Base-by-base conservation (phyloP, 2,329 filamentous ascomycete genomes). In the Cladobotryum mycophilum region DNA sequence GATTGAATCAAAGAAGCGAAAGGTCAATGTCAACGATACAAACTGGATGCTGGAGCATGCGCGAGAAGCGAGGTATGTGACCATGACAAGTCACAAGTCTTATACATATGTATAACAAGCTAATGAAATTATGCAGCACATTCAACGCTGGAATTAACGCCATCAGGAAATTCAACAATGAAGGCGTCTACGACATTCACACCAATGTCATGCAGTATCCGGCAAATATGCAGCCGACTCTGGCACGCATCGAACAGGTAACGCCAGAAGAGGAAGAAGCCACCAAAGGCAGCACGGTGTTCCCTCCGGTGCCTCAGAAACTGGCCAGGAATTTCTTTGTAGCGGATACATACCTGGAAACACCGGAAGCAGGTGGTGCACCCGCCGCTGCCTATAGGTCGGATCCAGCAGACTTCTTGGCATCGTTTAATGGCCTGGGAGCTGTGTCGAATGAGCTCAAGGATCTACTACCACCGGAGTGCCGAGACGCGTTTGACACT, bases 21-120 rank as follows among this genome's bases (percentile, higher is more conserved):
- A 86, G 60, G 86, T 95, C 37, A 86, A 90, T 53, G 86, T 97
- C 53, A 97, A 91, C 48, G 89, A 95, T 60, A 83, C 86, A 51
- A 99, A 97, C 67, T 99, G 93, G 93, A 93, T 95, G 80, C 76
- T 93, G 51, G 90, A 97, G 71, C 93, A 99, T 70, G 90, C 91
- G 25, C 82, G 88, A 46, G 89, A 92, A 66, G 89, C 92, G 50
- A 92, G 87, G 90, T 95, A 77, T 45, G 64, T 59, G 12, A 9
- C n/a, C 14, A 20, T 20, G 20, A 20, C 47, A 46, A 11, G 13
- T 22, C 18, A 14, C n/a, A 41, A 25, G 37, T 33, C 58, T n/a
- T n/a, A n/a, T n/a, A n/a, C n/a, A n/a, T n/a, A n/a, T n/a, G 59
- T 49, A 13, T 8, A 8, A 38, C 15, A 41, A 36, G 37, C 33